Evolutionary conservation across 1,284 basidiomycete species (phyloP).

Genomic region (Pseudozyma sp.): DNA sequence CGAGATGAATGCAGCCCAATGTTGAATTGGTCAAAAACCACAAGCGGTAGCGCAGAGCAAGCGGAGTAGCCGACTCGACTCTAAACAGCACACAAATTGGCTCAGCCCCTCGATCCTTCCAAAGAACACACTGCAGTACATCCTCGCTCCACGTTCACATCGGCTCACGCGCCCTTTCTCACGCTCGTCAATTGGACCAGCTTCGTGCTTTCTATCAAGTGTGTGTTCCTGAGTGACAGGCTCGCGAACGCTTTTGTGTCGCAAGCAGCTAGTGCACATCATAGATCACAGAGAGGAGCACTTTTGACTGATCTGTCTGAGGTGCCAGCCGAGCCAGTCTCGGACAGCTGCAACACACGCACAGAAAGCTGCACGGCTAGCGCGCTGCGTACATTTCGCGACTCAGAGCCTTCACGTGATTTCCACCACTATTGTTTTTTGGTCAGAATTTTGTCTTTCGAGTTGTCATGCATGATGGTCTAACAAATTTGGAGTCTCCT

Average conservation of each 20-base stretch:
- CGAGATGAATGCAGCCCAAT: slow-evolving; percentile 8
- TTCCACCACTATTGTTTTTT: not conserved
- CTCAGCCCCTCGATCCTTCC: not conserved
- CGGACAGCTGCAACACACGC: not conserved
- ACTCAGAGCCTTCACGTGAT: slow-evolving; percentile 30
- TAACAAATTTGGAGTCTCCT: slow-evolving; percentile 1
- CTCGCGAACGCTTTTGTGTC: too few relatives aligned
- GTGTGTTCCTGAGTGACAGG: too few relatives aligned
- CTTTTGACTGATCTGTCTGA: too few relatives aligned
- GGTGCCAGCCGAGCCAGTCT: slow-evolving; percentile 1
- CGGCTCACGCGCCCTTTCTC: not conserved
- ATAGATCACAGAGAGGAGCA: too few relatives aligned
- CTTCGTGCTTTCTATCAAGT: too few relatives aligned
- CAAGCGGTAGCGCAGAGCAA: too few relatives aligned
- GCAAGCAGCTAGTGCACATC: too few relatives aligned
- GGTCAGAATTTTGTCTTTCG: not conserved
- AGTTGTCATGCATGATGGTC: not conserved
- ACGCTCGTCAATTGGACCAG: too few relatives aligned
- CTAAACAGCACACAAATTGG: not conserved
- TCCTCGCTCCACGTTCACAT: not conserved
- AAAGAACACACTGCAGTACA: not conserved
- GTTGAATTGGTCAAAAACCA: not conserved
- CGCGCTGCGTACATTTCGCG: slow-evolving; percentile 41
- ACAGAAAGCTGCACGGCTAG: slow-evolving; percentile 15
- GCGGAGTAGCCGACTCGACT: not conserved